Conservation (phyloP, 306 rosid species). For the Sicyos edulis region DNA sequence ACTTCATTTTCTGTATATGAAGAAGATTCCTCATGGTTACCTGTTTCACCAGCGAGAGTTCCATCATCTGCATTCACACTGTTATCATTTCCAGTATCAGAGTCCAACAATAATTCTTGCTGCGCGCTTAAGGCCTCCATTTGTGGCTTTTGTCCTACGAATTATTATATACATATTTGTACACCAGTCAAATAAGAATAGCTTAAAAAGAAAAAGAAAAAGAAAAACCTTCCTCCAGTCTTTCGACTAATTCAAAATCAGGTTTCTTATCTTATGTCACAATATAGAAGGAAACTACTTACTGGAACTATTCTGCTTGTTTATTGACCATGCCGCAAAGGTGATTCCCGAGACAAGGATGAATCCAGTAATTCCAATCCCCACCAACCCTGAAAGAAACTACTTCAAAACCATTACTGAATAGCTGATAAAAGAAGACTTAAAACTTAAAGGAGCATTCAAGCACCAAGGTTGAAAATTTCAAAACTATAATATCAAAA, state of each 20-base stretch:
- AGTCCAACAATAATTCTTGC: conserved; percentile 52
- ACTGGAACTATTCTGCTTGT: conserved; percentile 49
- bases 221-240: background rate
- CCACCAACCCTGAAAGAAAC: conserved; percentile 76
- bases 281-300: conserved; percentile 29
- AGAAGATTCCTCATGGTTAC: conserved; percentile 38
- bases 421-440: conserved; percentile 3
- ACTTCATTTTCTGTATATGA: conserved; percentile 46
- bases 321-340: conserved; percentile 55
- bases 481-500: background rate
- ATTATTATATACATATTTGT: conserved; percentile 24
- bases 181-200: background rate
- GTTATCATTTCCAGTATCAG: conserved; percentile 40
- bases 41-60: conserved; percentile 40
- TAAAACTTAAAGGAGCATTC: background rate
- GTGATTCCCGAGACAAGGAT: conserved; percentile 63
- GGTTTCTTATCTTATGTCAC: background rate
- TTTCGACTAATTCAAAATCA: background rate
- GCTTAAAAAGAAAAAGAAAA: background rate
- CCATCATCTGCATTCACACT: conserved; percentile 31
- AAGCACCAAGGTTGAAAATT: background rate
- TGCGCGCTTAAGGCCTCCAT: conserved; percentile 66
- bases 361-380: conserved; percentile 79
- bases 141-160: conserved; percentile 45
- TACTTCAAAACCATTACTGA: conserved; percentile 58